Conservation (phyloP, 2,329 filamentous ascomycete species). For the Exophiala dermatitidis region DNA sequence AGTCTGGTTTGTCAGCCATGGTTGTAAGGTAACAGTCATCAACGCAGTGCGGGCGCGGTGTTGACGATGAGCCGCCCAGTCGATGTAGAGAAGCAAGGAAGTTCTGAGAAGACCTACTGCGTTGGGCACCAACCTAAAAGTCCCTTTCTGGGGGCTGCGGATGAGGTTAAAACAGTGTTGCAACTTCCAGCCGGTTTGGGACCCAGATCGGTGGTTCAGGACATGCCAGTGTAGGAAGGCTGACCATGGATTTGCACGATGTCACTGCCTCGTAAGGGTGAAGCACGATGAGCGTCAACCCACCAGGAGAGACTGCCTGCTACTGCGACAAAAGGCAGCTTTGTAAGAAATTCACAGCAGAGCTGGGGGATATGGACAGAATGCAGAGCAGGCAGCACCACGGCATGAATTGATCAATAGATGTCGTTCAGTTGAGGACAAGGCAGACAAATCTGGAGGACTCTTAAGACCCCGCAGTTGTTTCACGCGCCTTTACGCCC, state of each 20-base stretch:
- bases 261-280: background rate
- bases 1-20: conserved; percentile 6
- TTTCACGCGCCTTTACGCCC: background rate
- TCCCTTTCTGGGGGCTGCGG: background rate
- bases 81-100: background rate
- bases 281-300: background rate
- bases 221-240: background rate
- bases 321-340: background rate
- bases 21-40: background rate
- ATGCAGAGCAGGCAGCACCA: background rate
- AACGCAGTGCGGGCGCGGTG: background rate
- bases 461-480: background rate
- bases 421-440: background rate
- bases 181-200: background rate
- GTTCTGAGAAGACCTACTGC: conserved; percentile 1
- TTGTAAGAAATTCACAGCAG: background rate
- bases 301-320: background rate
- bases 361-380: background rate
- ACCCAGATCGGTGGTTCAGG: background rate
- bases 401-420: too few relatives aligned
- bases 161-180: conserved; percentile 1
- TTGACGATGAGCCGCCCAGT: background rate
- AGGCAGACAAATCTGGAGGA: background rate
- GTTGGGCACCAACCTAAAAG: background rate
- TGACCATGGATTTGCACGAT: background rate